A percentile compares a stretch with the other conserved stretches of the same genome.
phyloP scores from a whole-genome alignment of 208 protist species.

The Acanthamoeba culbertsoni region DNA sequence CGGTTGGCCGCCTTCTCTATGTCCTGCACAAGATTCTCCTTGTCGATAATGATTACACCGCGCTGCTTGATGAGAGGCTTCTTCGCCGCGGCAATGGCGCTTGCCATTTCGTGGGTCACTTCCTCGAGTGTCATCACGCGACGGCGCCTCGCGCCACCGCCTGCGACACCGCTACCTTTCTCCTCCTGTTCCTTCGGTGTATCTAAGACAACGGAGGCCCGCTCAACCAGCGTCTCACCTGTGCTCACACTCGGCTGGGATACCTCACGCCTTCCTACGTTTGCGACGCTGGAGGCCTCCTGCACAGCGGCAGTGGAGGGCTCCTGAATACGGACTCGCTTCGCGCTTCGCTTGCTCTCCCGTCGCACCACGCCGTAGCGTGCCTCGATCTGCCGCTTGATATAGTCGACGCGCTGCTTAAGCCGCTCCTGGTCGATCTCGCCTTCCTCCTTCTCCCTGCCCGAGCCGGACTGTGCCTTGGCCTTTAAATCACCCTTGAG shows the following conservation, averaged over 20 bases:
- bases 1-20: no score
- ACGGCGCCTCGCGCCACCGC: neutral
- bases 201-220: no score
- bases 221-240: neutral
- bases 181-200: no score
- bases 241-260: no score
- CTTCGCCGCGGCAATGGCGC: neutral
- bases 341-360: neutral
- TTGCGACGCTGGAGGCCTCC: neutral
- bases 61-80: neutral
- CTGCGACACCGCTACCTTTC: neutral
- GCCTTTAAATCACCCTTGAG: neutral
- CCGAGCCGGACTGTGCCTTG: neutral
- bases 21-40: slow-evolving; percentile 34
- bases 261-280: no score
- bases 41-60: neutral
- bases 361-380: slow-evolving; percentile 30
- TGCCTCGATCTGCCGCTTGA: slow-evolving; percentile 1
- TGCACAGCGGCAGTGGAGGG: neutral
- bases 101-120: neutral
- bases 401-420: neutral
- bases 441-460: neutral
- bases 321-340: neutral
- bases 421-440: neutral
- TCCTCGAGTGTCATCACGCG: neutral